Evolutionary conservation across 371 early-diverging fungal species (phyloP).

Genomic region (Saksenaea vasiformis): DNA sequence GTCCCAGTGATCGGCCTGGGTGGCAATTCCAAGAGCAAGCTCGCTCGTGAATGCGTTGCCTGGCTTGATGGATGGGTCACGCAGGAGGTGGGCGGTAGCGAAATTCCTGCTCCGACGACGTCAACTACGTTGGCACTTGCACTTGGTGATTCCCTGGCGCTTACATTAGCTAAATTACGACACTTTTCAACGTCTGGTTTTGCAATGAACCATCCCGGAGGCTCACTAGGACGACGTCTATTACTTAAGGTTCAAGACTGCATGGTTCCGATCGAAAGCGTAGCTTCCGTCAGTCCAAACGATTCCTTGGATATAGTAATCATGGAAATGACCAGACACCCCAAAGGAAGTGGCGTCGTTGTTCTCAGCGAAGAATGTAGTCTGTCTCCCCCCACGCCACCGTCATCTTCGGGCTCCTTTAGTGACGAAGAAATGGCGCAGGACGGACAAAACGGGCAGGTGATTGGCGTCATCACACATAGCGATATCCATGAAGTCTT

Average conservation of each 20-base stretch:
- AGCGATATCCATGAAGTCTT: constrained; percentile 40
- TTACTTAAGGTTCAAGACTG: constrained; percentile 43
- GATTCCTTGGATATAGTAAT: constrained; percentile 45
- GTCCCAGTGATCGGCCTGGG: constrained; percentile 60
- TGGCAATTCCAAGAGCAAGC: constrained; percentile 47
- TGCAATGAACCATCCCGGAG: constrained; percentile 68
- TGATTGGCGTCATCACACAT: constrained; percentile 48
- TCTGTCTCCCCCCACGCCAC: constrained; percentile 26
- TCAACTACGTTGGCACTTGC: constrained; percentile 65
- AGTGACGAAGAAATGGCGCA: constrained; percentile 13
- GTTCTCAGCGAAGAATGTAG: constrained; percentile 20
- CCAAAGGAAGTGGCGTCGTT: constrained; percentile 43
- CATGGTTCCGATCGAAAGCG: constrained; percentile 23
- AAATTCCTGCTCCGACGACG: constrained; percentile 63
- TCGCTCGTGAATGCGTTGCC: constrained; percentile 57
- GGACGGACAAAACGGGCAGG: constrained; percentile 1
- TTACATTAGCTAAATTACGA: constrained; percentile 52
- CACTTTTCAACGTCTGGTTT: constrained; percentile 55
- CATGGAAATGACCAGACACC: constrained; percentile 48
- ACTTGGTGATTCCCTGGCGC: constrained; percentile 62
- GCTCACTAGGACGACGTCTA: constrained; percentile 51
- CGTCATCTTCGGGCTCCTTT: constrained; percentile 27
- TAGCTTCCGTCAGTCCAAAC: constrained; percentile 26
- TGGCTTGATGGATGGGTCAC: constrained; percentile 62
- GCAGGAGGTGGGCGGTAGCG: constrained; percentile 40